Evolutionary conservation across 768 basidiomycete genomes (phyloP).

Genomic region (Nevesoporus exiguus): DNA sequence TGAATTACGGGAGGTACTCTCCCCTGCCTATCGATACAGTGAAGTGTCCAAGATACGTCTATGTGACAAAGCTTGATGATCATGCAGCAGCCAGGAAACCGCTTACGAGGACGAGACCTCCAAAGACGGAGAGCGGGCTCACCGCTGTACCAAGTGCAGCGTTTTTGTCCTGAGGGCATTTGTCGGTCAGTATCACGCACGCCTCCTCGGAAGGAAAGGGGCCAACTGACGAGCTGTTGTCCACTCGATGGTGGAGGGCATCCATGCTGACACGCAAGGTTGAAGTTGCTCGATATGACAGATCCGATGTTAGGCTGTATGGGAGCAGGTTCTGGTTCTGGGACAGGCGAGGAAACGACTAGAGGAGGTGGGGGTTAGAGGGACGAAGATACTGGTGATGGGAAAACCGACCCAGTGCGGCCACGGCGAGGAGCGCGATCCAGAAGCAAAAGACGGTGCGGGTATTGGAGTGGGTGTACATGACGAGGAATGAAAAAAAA

Average conservation of each 20-base stretch:
- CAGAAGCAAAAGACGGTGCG: conserved; percentile 20
- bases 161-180: conserved; percentile 15
- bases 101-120: conserved; percentile 20
- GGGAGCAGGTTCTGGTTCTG: conserved; percentile 23
- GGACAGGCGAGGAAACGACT: conserved; percentile 24
- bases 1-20: background rate
- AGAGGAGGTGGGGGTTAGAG: background rate
- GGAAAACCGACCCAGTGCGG: conserved; percentile 16
- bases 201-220: background rate
- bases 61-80: background rate
- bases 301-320: conserved; percentile 20
- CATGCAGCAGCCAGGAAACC: conserved; percentile 20
- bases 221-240: conserved; percentile 20
- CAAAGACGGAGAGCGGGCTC: conserved; percentile 20
- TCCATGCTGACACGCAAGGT: conserved; percentile 23
- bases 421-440: conserved; percentile 20
- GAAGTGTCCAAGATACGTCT: conserved; percentile 9
- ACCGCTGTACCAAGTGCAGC: conserved; percentile 19
- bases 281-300: conserved; percentile 23
- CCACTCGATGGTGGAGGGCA: conserved; percentile 18
- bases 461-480: conserved; percentile 9
- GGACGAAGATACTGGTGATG: rapidly evolving
- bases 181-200: background rate
- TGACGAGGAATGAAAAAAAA: conserved; percentile 1
- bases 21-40: conserved; percentile 16